Base-by-base conservation (phyloP, 2,329 filamentous ascomycete genomes). In the Neofusicoccum parvum region DNA sequence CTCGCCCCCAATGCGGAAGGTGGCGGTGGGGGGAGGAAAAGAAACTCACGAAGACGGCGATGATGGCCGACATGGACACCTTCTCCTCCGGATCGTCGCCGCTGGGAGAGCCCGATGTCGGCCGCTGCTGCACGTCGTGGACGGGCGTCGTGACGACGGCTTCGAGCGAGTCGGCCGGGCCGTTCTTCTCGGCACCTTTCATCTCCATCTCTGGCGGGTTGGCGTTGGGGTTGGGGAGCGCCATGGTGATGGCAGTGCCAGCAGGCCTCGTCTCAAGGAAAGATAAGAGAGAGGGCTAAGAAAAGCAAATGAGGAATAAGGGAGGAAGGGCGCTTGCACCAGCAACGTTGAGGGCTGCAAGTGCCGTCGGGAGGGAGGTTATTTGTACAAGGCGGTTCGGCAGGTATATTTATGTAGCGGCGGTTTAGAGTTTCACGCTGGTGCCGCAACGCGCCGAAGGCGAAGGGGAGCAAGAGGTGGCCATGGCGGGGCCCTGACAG, bases 31-130 rank as follows among this genome's bases (percentile, higher is more conserved):
- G 5, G 15, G 23, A 3, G 23, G 23, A 23, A 23, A 23, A 23
- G 23, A 23, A 23, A 56, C 62, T 37, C 20, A 64, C 62, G n/a
- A 64, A 64, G 49, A 64, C 62, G 5, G 62, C 62, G 15, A 64
- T 37, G 11, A 64, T 36, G n/a, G 50, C 51, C 6, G 62, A 64
- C 11, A 23, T 17, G 6, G 62, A 54, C 3, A 64, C 62, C 41
- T 56, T 64, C 12, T 54, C 62, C n/a, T 46, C 27, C 6, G 27
- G 37, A 41, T 64, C 49, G 12, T 36, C 17, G 41, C 5, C 27
- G 27, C 27, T 32, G 27, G 27, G 27, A 1, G 27, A 32, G 27
- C 27, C 6, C 27, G 27, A 32, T 5, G 27, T 32, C 27, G 27
- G 27, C 27, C 27, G 27, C 27, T 32, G 27, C 27, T 32, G 27